A percentile compares a stretch with the other conserved stretches of the same genome.
Conservation (phyloP, 2,329 filamentous ascomycete genomes). For the Sclerotinia borealis region DNA sequence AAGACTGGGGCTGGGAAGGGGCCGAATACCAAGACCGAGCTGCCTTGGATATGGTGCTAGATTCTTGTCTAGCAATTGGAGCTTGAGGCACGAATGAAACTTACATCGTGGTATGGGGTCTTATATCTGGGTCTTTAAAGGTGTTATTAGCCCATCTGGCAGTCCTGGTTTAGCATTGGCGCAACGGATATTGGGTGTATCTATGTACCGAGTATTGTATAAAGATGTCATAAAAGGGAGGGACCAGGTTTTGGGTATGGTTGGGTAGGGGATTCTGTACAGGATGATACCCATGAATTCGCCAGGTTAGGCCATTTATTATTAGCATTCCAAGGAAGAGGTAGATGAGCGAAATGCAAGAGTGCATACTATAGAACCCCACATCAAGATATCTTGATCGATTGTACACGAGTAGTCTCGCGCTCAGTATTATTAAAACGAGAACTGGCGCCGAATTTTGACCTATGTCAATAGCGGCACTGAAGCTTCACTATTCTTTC, state of each 20-base stretch:
- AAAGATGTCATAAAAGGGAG: slow-evolving; percentile 16
- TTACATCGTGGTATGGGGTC: slow-evolving; percentile 18
- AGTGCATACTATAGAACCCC: neutral
- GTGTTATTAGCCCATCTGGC: neutral
- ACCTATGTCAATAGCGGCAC: neutral
- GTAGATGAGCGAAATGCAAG: neutral
- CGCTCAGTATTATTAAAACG: too few relatives aligned
- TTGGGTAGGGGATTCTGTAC: slow-evolving; percentile 18
- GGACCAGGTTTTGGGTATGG: slow-evolving; percentile 13
- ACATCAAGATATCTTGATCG: neutral
- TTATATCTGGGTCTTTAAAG: slow-evolving; percentile 18
- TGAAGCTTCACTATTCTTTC: neutral
- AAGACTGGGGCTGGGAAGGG: slow-evolving; percentile 60
- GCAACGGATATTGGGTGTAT: slow-evolving; percentile 16
- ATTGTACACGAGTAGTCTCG: neutral
- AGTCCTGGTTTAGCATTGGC: slow-evolving; percentile 16
- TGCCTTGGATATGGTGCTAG: slow-evolving; percentile 48
- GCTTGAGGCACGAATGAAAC: slow-evolving; percentile 15
- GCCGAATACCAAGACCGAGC: slow-evolving; percentile 46
- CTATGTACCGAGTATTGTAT: slow-evolving; percentile 20
- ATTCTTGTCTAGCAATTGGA: slow-evolving; percentile 32
- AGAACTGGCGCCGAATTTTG: neutral
- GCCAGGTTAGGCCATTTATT: neutral
- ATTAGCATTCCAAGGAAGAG: neutral
- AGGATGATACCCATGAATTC: slow-evolving; percentile 27